Evolutionary conservation across 352 stramenopile genomes (phyloP).

Genomic region (Phytophthora meadii): DNA sequence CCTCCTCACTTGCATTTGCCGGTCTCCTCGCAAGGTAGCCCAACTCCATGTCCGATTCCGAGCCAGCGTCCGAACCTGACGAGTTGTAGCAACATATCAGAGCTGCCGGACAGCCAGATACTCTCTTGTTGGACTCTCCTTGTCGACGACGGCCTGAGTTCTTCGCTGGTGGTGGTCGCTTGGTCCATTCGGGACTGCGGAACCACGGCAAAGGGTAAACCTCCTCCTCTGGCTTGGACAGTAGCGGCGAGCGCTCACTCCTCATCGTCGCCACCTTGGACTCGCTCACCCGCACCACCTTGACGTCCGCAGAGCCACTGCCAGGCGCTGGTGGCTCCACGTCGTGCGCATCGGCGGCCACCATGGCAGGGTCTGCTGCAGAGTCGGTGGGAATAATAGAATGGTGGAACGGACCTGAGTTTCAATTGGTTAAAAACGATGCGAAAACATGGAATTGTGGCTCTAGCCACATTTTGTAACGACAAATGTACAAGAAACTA

Average conservation of each 20-base stretch:
- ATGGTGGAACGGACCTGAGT: constrained; percentile 1
- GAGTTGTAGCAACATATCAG: constrained; percentile 35
- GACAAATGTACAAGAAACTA: no score
- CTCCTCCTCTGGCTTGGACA: constrained; percentile 65
- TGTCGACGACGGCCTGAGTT: constrained; percentile 7
- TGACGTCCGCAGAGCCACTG: not conserved
- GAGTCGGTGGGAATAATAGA: constrained; percentile 2
- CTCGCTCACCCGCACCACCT: constrained; percentile 22
- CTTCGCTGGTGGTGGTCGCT: constrained; percentile 22
- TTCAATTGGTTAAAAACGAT: constrained; percentile 1
- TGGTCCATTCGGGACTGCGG: constrained; percentile 67
- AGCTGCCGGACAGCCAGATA: not conserved
- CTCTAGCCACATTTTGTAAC: no score
- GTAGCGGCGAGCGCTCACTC: constrained; percentile 51
- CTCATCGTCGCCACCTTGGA: constrained; percentile 33
- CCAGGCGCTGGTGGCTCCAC: constrained; percentile 5
- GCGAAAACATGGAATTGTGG: not conserved
- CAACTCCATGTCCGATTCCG: constrained; percentile 59
- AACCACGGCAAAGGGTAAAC: constrained; percentile 84
- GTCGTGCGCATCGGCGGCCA: constrained; percentile 31
- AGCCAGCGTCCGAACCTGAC: constrained; percentile 27
- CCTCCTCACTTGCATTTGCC: constrained; percentile 17
- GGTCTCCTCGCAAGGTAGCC: constrained; percentile 39
- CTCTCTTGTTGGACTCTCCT: not conserved
- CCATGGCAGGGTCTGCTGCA: constrained; percentile 15